Base-by-base conservation (phyloP, 768 basidiomycete species). In the Fomitopsis serialis region DNA sequence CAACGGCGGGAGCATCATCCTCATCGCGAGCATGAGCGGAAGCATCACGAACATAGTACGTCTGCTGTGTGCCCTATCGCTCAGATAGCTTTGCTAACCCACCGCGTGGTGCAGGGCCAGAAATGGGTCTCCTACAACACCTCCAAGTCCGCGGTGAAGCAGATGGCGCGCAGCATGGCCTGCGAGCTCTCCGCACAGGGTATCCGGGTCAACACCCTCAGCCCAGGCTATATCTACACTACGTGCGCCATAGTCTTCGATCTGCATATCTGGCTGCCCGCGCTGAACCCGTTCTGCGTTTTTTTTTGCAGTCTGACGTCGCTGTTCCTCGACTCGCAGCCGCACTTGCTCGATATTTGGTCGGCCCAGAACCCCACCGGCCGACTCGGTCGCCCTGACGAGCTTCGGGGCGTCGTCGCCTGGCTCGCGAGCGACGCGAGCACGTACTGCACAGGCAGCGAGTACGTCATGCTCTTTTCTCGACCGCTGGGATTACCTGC, bases 111-210 rank as follows among this genome's bases (percentile, higher is more conserved):
- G n/a, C 42, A 87, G 87, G 82, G 80, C 55, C 83, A 86, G 55
- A 77, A 80, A 1, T 85, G 82, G 82, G 75, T 82, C 43, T 77
- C 84, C 10, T 90, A 89, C 68, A 87, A 88, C 66, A 74, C 78
- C 42, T 84, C 84, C 71, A 90, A 90, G 67, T 78, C 83, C 1
- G 88, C 81, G 1, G 85, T 90, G 13, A 67, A 87, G 32, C 88
- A 90, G 68, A 87, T 89, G 85, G 80, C 75, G 2, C 79, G 89
- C 37, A 87, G 83, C 64, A 84, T 90, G 84, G 89, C 87, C 2
- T 87, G 84, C 61, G 89, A 90, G 63, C 76, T 90, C 1, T 87
- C 82, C 0, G 66, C 60, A 24, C 69, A 81, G 63, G 68, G 73
- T 0, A 89, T 90, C 48, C 76, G 88, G 1, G 86, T 89, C 53